These are phyloP conservation scores for Simplicillium sp. DNA, from an alignment of 2,329 filamentous ascomycete species.

Conservation along the genomic window DNA sequence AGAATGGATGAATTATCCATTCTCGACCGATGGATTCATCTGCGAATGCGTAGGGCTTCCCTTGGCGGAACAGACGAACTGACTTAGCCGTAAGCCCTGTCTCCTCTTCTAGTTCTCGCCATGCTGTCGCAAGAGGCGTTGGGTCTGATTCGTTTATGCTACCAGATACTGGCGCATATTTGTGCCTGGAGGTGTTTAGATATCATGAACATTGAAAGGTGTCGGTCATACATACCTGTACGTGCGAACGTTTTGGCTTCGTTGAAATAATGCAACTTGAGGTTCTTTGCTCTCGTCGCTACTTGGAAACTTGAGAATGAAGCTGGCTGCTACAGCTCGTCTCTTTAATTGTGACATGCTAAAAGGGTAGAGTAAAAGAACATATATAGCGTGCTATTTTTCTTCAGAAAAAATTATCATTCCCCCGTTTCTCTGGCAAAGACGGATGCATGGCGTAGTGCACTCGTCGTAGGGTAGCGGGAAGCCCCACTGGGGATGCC, in stretches of 20 bases:
- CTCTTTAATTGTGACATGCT: slow-evolving; percentile 11
- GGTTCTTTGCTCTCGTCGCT: slow-evolving; percentile 24
- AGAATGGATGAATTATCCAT: slow-evolving; percentile 57
- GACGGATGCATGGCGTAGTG: too few relatives aligned
- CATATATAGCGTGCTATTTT: not conserved
- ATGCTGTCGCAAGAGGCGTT: slow-evolving; percentile 45
- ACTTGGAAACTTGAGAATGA: slow-evolving; percentile 37
- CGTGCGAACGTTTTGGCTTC: slow-evolving; percentile 48
- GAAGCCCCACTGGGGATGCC: too few relatives aligned
- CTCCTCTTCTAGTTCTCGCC: slow-evolving; percentile 54
- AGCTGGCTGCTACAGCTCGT: slow-evolving; percentile 36
- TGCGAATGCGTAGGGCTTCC: slow-evolving; percentile 47
- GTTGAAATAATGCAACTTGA: slow-evolving; percentile 50
- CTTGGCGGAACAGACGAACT: slow-evolving; percentile 42
- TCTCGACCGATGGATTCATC: slow-evolving; percentile 43
- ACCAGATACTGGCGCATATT: slow-evolving; percentile 53
- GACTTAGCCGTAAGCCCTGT: slow-evolving; percentile 40
- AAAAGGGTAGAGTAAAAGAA: not conserved
- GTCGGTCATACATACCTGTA: slow-evolving; percentile 39
- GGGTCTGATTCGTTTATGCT: slow-evolving; percentile 44
- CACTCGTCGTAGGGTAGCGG: too few relatives aligned
- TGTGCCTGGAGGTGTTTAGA: slow-evolving; percentile 24
- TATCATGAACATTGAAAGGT: too few relatives aligned
- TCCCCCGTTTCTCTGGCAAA: too few relatives aligned
- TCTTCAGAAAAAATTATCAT: too few relatives aligned